Percentiles rank a stretch among this genome's conserved stretches.
These are phyloP conservation scores for Musa itinerans DNA, from an alignment of 176 grass and related monocot genomes.

Conservation along the genomic window DNA sequence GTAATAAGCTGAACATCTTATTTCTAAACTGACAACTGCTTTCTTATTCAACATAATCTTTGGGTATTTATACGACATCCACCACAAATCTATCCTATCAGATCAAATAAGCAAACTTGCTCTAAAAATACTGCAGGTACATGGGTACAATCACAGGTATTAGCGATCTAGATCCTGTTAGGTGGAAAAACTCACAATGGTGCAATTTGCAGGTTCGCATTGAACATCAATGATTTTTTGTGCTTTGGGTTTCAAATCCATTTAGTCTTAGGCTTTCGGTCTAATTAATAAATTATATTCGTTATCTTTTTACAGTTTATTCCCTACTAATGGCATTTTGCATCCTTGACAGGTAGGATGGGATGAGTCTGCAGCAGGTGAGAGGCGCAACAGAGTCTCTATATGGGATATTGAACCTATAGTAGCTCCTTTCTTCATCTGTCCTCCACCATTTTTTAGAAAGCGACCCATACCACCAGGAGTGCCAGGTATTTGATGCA, in stretches of 20 bases:
- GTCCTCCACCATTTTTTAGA: conserved; percentile 69
- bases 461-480: conserved; percentile 61
- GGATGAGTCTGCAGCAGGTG: conserved; percentile 73
- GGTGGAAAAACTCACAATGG: conserved; percentile 83
- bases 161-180: conserved; percentile 66
- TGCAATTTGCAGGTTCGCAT: conserved; percentile 61
- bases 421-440: conserved; percentile 73
- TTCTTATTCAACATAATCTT: not conserved
- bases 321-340: conserved; percentile 4
- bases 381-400: conserved; percentile 69
- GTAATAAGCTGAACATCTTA: no score
- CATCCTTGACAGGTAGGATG: conserved; percentile 55
- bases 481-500: conserved; percentile 17
- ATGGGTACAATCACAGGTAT: conserved; percentile 89
- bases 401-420: conserved; percentile 78
- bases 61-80: not conserved
- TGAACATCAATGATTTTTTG: not conserved
- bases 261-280: not conserved
- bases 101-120: not conserved
- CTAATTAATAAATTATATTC: not conserved
- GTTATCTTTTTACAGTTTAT: not conserved
- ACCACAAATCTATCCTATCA: not conserved
- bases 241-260: no score
- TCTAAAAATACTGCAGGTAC: conserved; percentile 43
- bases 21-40: no score